Evolutionary conservation across 331 rosid species (phyloP).

Genomic region (Phaseolus coccineus): DNA sequence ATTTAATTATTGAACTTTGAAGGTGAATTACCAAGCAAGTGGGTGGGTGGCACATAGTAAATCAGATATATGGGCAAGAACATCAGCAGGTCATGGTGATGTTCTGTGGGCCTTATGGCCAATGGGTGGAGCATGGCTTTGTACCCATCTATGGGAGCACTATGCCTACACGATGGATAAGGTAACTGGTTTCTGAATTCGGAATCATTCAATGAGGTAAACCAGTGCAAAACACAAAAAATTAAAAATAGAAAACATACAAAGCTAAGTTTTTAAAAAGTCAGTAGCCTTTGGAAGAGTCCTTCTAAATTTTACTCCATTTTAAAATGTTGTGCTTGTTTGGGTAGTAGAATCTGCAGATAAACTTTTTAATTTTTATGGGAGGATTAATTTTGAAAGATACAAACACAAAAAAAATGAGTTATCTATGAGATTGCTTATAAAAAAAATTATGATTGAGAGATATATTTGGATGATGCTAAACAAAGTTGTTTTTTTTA

Average conservation of each 20-base stretch:
- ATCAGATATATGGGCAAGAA: slow-evolving; percentile 83
- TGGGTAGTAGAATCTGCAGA: too few species aligned
- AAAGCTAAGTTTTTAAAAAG: slow-evolving; percentile 8
- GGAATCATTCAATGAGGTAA: not conserved
- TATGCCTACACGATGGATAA: slow-evolving; percentile 74
- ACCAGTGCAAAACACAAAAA: not conserved
- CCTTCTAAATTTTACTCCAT: slow-evolving; percentile 7
- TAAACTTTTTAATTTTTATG: not conserved
- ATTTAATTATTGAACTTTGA: slow-evolving; percentile 31
- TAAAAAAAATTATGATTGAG: not conserved
- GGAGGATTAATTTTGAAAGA: not conserved
- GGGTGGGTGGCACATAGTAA: slow-evolving; percentile 89
- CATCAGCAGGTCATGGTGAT: slow-evolving; percentile 73
- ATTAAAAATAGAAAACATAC: not conserved
- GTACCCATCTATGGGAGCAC: slow-evolving; percentile 88
- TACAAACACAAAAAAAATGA: not conserved
- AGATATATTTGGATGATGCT: not conserved
- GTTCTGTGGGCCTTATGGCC: slow-evolving; percentile 89
- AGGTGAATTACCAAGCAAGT: slow-evolving; percentile 71
- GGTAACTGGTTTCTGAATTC: slow-evolving; percentile 48
- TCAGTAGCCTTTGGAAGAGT: not conserved
- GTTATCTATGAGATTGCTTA: slow-evolving; percentile 1
- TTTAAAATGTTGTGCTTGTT: not conserved
- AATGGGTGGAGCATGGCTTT: slow-evolving; percentile 95
- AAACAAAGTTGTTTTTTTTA: not conserved